Conservation (phyloP, 2,329 filamentous ascomycete genomes). For the Paecilomyces formosus region DNA sequence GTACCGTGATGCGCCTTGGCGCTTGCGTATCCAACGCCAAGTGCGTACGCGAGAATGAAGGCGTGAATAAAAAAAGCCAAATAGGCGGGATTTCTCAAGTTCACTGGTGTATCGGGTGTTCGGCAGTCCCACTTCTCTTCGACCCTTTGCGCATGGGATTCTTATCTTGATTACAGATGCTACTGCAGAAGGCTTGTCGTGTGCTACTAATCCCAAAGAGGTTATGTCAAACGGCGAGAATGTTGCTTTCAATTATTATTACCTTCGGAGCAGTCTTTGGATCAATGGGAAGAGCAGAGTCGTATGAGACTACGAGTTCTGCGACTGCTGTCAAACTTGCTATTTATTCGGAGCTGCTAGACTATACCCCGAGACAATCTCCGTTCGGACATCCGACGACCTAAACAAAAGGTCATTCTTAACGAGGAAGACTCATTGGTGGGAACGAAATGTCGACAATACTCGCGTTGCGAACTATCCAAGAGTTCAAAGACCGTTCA, state of each 20-base stretch:
- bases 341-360: not conserved
- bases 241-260: not conserved
- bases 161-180: not conserved
- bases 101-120: not conserved
- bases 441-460: too few species aligned
- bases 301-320: not conserved
- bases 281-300: not conserved
- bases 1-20: not conserved
- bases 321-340: not conserved
- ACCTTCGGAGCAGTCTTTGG: not conserved
- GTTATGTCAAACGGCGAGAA: not conserved
- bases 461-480: too few species aligned
- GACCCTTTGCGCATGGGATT: not conserved
- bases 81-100: not conserved
- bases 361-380: not conserved
- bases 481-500: too few species aligned
- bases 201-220: not conserved
- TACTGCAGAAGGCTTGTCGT: not conserved
- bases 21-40: not conserved
- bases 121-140: not conserved
- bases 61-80: not conserved
- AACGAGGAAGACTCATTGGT: too few species aligned
- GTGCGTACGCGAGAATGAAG: not conserved
- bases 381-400: not conserved
- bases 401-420: not conserved